Evolutionary conservation across 495 filamentous ascomycete genomes (phyloP).

Genomic region (Chaetomidium leptoderma): DNA sequence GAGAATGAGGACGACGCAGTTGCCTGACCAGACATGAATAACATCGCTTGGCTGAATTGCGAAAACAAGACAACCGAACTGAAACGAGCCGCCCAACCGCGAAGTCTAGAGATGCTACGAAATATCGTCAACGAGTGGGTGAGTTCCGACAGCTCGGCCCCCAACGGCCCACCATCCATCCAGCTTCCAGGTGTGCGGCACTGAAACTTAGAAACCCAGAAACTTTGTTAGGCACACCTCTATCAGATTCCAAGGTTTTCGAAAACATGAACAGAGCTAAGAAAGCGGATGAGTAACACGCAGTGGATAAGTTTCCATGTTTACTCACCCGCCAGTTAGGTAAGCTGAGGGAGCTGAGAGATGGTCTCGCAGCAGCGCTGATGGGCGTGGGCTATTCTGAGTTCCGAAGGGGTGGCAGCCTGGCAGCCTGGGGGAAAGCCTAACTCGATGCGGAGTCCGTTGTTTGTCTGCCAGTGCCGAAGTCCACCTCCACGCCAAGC

Average conservation of each 20-base stretch:
- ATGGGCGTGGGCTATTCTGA: constrained; percentile 9
- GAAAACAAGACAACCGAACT: neutral
- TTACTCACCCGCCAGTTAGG: neutral
- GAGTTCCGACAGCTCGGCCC: constrained; percentile 1
- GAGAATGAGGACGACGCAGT: neutral
- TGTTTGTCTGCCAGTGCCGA: neutral
- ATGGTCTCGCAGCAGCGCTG: neutral
- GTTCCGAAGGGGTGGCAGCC: neutral
- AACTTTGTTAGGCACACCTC: no score
- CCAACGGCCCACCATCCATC: neutral
- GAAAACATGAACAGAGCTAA: neutral
- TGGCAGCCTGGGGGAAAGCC: constrained; percentile 14
- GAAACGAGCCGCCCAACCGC: constrained; percentile 3
- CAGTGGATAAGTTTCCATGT: neutral
- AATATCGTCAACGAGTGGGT: neutral
- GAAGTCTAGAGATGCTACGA: neutral
- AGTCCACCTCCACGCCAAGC: constrained; percentile 11
- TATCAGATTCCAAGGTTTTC: neutral
- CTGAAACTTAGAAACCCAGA: neutral
- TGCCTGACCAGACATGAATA: neutral
- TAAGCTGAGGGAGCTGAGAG: neutral
- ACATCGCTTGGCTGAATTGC: neutral
- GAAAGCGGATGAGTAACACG: constrained; percentile 3
- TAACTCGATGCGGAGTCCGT: constrained; percentile 1
- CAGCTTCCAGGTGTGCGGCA: neutral